These are phyloP conservation scores for Huntiella moniliformis DNA, from an alignment of 2,329 filamentous ascomycete species.

Conservation along the genomic window DNA sequence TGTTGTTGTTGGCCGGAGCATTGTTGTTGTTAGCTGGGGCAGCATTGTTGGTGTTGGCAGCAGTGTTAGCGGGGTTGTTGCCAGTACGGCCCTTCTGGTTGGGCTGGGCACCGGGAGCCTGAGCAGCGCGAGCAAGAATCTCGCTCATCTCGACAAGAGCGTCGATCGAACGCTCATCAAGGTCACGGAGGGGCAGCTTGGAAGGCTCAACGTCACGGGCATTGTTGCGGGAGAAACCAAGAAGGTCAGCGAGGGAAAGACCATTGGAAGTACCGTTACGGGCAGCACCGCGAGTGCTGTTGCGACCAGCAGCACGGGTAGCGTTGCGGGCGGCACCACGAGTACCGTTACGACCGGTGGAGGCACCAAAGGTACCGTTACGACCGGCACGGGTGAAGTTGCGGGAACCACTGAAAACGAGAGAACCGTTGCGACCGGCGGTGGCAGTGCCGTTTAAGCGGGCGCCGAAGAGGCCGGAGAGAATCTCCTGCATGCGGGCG, in stretches of 20 bases:
- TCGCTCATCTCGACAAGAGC: too few species aligned
- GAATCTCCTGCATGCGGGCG: background rate
- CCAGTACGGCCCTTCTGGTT: too few species aligned
- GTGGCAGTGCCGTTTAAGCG: background rate
- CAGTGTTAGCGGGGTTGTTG: too few species aligned
- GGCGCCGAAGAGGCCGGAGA: background rate
- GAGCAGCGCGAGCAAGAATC: too few species aligned
- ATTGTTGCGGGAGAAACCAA: background rate
- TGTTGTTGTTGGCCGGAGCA: too few species aligned
- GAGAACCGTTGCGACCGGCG: background rate
- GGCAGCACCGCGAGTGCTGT: background rate
- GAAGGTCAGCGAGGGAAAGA: background rate
- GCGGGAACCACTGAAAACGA: too few species aligned
- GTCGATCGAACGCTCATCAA: background rate
- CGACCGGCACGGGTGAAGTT: background rate
- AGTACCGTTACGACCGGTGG: background rate
- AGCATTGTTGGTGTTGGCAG: too few species aligned
- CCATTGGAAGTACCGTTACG: background rate
- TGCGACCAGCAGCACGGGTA: background rate
- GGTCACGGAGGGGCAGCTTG: background rate
- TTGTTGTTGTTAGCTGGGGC: too few species aligned
- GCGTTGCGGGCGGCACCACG: background rate
- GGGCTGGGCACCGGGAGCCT: too few species aligned
- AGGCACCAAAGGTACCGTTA: background rate
- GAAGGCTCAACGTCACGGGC: background rate